Conservation (phyloP, 1,284 basidiomycete species). For the Caloboletus inedulis region DNA sequence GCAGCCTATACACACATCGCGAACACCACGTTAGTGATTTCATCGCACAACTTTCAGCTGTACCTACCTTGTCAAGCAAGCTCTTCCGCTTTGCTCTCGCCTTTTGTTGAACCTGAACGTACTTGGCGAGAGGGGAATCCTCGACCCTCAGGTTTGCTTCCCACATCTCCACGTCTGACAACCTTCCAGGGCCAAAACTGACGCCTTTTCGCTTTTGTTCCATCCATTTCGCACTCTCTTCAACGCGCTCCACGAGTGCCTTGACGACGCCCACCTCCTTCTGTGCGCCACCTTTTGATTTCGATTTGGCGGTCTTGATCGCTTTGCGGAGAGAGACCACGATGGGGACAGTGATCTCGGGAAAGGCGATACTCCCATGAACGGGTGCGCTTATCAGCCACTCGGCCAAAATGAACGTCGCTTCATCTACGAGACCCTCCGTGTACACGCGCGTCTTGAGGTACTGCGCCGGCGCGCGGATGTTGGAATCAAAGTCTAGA, state of each 20-base stretch:
- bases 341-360: constrained; percentile 88
- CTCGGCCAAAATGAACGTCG: constrained; percentile 75
- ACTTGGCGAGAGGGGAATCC: constrained; percentile 78
- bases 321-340: constrained; percentile 66
- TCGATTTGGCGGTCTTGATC: constrained; percentile 57
- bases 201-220: constrained; percentile 67
- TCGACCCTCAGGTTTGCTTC: constrained; percentile 58
- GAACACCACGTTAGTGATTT: not conserved
- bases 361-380: constrained; percentile 86
- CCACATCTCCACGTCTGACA: constrained; percentile 72
- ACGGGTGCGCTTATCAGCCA: constrained; percentile 65
- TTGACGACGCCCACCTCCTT: constrained; percentile 69
- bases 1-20: constrained; percentile 48
- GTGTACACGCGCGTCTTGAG: constrained; percentile 85
- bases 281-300: constrained; percentile 37
- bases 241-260: constrained; percentile 77
- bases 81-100: constrained; percentile 72
- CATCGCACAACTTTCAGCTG: not conserved
- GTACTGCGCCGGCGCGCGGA: constrained; percentile 88
- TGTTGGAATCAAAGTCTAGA: constrained; percentile 83
- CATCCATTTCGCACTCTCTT: constrained; percentile 79
- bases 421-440: constrained; percentile 84
- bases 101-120: constrained; percentile 79
- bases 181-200: constrained; percentile 68
- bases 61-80: constrained; percentile 71